Percentiles rank a stretch among this genome's conserved stretches.
Conservation (phyloP, 208 protist species). For the Trypanosoma brucei region DNA sequence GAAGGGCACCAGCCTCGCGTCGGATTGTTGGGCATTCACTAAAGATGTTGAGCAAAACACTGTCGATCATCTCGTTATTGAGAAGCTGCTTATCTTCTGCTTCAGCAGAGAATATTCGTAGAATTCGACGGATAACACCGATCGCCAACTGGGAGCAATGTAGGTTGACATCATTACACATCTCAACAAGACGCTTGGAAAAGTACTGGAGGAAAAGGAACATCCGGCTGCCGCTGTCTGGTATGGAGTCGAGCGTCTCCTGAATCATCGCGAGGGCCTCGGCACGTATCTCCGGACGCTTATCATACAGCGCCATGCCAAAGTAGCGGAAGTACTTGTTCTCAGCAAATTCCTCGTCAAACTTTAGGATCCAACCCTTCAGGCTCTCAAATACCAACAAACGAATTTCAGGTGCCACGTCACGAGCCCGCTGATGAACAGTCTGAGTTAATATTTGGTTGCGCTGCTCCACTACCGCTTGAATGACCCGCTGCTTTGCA, state of each 20-base stretch:
- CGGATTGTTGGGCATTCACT: slow-evolving; percentile 87
- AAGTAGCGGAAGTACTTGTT: slow-evolving; percentile 91
- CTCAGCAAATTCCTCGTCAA: slow-evolving; percentile 72
- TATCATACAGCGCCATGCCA: slow-evolving; percentile 87
- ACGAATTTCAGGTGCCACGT: slow-evolving; percentile 82
- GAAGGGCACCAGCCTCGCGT: slow-evolving; percentile 68
- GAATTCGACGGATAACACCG: slow-evolving; percentile 68
- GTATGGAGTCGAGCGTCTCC: slow-evolving; percentile 44
- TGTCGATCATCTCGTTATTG: slow-evolving; percentile 77
- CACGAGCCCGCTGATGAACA: slow-evolving; percentile 78
- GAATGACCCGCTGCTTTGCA: slow-evolving; percentile 38
- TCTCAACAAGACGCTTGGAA: slow-evolving; percentile 72
- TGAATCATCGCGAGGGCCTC: slow-evolving; percentile 78
- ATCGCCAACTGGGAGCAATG: slow-evolving; percentile 84
- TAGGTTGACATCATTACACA: slow-evolving; percentile 78
- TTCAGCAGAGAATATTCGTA: slow-evolving; percentile 53
- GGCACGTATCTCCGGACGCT: slow-evolving; percentile 66
- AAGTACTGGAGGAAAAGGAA: slow-evolving; percentile 87
- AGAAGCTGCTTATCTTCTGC: slow-evolving; percentile 61
- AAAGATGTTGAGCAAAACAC: slow-evolving; percentile 73
- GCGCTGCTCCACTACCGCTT: slow-evolving; percentile 48
- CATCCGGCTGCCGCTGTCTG: slow-evolving; percentile 64
- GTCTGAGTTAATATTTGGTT: slow-evolving; percentile 80
- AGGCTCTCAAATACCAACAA: slow-evolving; percentile 65
- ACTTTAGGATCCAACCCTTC: slow-evolving; percentile 69